These are phyloP conservation scores for Castanea crenata DNA, from an alignment of 306 rosid genomes.

Conservation along the genomic window DNA sequence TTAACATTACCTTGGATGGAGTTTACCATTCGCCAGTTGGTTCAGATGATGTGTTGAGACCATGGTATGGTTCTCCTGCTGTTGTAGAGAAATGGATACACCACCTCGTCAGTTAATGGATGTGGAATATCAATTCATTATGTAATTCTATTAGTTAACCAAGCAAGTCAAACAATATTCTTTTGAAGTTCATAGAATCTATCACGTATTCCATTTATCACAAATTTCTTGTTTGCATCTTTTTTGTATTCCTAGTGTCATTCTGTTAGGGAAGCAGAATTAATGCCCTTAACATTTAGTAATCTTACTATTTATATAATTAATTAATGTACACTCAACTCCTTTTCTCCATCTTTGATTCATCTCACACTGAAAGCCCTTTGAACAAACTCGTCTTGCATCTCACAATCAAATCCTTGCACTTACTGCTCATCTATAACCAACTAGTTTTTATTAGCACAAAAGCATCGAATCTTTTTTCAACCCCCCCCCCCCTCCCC, in stretches of 20 bases:
- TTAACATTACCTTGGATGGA: conserved; percentile 71
- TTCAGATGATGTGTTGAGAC: conserved; percentile 71
- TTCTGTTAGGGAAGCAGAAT: not conserved
- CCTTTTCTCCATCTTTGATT: not conserved
- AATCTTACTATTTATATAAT: not conserved
- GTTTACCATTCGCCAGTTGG: conserved; percentile 96
- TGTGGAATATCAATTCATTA: not conserved
- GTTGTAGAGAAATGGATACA: conserved; percentile 64
- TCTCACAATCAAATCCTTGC: not conserved
- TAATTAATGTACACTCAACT: not conserved
- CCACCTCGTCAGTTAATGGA: conserved; percentile 53
- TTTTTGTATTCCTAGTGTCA: not conserved
- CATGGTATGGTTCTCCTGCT: conserved; percentile 88
- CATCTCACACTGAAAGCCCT: not conserved
- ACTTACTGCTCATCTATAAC: too few species aligned
- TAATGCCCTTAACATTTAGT: not conserved
- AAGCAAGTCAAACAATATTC: not conserved
- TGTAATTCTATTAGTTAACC: not conserved
- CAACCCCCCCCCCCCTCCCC: too few species aligned
- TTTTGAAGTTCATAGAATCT: not conserved
- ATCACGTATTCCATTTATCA: not conserved
- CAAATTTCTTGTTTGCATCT: not conserved
- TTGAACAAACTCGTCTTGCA: not conserved
- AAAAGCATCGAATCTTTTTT: too few species aligned
- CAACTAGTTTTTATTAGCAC: too few species aligned